Percentiles rank a stretch among this genome's conserved stretches.
Evolutionary conservation across 371 early-diverging fungal genomes (phyloP).

Genomic region (Mortierella sp.): DNA sequence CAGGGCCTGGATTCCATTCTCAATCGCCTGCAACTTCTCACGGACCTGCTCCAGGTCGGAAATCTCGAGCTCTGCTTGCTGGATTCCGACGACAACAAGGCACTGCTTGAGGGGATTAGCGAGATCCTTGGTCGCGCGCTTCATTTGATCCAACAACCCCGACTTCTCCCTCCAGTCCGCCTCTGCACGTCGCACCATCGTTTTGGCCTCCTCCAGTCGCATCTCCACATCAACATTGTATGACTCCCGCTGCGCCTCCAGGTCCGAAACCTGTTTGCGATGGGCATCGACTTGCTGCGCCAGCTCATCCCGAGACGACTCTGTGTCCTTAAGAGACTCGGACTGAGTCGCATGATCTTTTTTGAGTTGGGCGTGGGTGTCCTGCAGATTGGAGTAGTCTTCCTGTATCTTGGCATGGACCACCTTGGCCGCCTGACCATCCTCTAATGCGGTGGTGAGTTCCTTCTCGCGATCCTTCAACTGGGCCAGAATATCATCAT

Average conservation of each 20-base stretch:
- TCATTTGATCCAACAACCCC: constrained; percentile 36
- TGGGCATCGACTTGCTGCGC: constrained; percentile 30
- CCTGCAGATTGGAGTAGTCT: constrained; percentile 32
- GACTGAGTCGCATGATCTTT: constrained; percentile 28
- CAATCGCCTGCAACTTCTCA: constrained; percentile 25
- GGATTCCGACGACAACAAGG: constrained; percentile 20
- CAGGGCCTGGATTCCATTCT: constrained; percentile 17
- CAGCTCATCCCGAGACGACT: constrained; percentile 28
- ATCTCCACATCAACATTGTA: constrained; percentile 62
- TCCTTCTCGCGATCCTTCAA: constrained; percentile 50
- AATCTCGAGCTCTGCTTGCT: constrained; percentile 5
- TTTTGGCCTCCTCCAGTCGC: constrained; percentile 62
- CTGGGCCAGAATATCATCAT: constrained; percentile 42
- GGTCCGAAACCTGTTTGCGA: constrained; percentile 39
- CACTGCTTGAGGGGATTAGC: constrained; percentile 32
- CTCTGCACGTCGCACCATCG: constrained; percentile 67
- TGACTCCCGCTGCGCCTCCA: constrained; percentile 46
- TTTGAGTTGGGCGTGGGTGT: constrained; percentile 57
- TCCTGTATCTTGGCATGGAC: constrained; percentile 31
- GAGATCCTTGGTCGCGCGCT: constrained; percentile 31
- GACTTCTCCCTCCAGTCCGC: constrained; percentile 64
- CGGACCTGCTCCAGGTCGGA: constrained; percentile 26
- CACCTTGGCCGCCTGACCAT: constrained; percentile 20
- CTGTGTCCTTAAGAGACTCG: constrained; percentile 16
- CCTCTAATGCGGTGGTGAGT: constrained; percentile 19